Base-by-base conservation (phyloP, 2,329 filamentous ascomycete species). In the Talaromyces pinophilus region DNA sequence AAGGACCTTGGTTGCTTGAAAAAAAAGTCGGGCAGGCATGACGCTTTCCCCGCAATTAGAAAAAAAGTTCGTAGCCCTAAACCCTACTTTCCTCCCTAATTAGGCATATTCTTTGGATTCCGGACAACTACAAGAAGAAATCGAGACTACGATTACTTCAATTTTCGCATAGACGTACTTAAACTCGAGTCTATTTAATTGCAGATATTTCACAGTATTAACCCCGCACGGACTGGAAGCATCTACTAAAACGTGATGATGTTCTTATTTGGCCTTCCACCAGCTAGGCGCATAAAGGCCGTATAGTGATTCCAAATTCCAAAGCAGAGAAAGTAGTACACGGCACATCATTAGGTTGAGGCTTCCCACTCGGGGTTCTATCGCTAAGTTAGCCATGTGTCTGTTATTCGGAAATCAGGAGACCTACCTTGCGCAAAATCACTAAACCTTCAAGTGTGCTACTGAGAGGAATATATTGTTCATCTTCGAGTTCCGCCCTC, bases 401-500 rank as follows among this genome's bases (percentile, higher is more conserved):
- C 28, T 40, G 54, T 40, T 5, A 22, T 28, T 25, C 35, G n/a
- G 30, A 5, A 44, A 46, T 17, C 38, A 65, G 5, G 33, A 19
- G 54, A 74, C 87, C 81, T 85, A 96, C 94, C 92, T 98, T 98
- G 85, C 91, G 90, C 79, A 99, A 83, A 79, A 99, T 98, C 65
- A 97, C 94, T 74, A 99, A 84, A 38, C 95, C 95, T 82, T 99
- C 95, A 69, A 99, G 85, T 63, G 90, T 96, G 82, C 88, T 95
- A 77, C 90, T 96, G 75, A 99, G 82, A 79, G 91, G 92, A 70
- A 98, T 90, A 78, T 98, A 99, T 82, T 99, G 90, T 82, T 99
- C 95, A 74, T 99, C 95, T 80, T 99, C 95, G 61, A 99, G 83
- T 83, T 99, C 95, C 10, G 95, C 95, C 73, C 96, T 87, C 84